Base-by-base conservation (phyloP, 2,329 filamentous ascomycete species). In the Endoconidiophora laricicola region DNA sequence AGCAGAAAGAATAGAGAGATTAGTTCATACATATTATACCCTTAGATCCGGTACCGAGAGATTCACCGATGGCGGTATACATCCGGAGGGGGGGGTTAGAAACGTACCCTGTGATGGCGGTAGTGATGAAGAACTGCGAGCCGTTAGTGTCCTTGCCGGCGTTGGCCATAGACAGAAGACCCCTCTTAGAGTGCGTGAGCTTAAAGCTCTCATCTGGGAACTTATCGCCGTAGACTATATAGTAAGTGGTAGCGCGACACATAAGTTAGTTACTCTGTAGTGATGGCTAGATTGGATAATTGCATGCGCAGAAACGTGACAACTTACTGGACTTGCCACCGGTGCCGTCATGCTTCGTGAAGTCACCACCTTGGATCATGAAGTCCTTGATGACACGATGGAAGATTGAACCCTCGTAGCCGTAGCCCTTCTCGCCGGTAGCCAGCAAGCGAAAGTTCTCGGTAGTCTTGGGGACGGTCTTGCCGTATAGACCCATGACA, bases 181-280 rank as follows among this genome's bases (percentile, higher is more conserved):
- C 85, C 67, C 79, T 81, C 76, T 86, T 87, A 72, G 74, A 77
- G 79, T 93, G 86, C 76, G 87, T 88, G 63, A 90, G 75, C 80
- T 91, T 90, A 76, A 93, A 91, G 81, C 90, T 91, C 79, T 93
- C 85, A 61, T 93, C 85, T 57, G 77, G 68, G 70, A 91, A 91
- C 69, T 84, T 85, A 59, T 76, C 72, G 60, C 85, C 85, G 65
- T 90, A 91, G 71, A 91, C 78, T 81, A 55, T 81, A 55, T n/a
- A 52, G 18, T 26, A 33, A 10, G 29, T 12, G 29, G 29, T 33
- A 33, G 29, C 29, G 29, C 29, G 7, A 6, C 40, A 18, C 16
- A 18, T 18, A 33, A 6, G 29, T 33, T 12, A 33, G 29, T 33
- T 10, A 33, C 29, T 7, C 24, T n/a, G 14, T 29, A 18, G 16